Evolutionary conservation across 768 basidiomycete species (phyloP), one percentile per base, ranked within the genome.

Genomic region (Hemileccinum impolitum): DNA sequence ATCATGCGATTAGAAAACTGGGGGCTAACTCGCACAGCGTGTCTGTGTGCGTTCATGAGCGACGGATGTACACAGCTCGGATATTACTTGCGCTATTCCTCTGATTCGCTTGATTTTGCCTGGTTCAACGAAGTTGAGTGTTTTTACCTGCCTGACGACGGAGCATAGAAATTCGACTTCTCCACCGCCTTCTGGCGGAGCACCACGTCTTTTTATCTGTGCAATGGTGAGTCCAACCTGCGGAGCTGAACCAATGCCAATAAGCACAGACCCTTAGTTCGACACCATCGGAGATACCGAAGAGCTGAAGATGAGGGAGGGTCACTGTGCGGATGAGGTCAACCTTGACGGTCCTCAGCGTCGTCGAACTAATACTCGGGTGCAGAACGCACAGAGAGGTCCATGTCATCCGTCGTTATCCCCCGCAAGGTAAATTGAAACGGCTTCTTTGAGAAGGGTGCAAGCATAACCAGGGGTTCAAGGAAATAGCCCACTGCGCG

Each of bases 1-100:
- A 99, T 96, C 86, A 98, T 92, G 34, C 96, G 81, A 67, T 96
- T 96, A 2, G 94, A 96, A 65, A 99, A 91, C 63, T 98, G 94
- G 19, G 96, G 96, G 55, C 85, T 95, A 9, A 98, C 93, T 35
- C 96, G 87, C 23, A 97, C 95, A 3, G 94, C 91, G 70, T 97
- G 94, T 7, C 94, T 96, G 59, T 44, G 31, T 37, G 11, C n/a
- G 25, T 38, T 40, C 40, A 30, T 57, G 45, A 51, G 30, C 17
- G 30, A 43, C 19, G 8, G 17, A 37, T 35, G 13, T 21, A n/a
- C 12, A 30, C 15, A 30, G 10, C 17, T 53, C 28, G 6, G 18
- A 38, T 35, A 53, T 13, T 11, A 80, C 93, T 59, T 62, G 96
- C 91, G 96, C 88, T 34, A 98, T 87, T 31, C 96, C 96, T 43